A percentile compares a stretch with the other conserved stretches of the same genome.
Evolutionary conservation across 2,329 filamentous ascomycete species (phyloP).

Genomic region (Keithomyces neogunnii): DNA sequence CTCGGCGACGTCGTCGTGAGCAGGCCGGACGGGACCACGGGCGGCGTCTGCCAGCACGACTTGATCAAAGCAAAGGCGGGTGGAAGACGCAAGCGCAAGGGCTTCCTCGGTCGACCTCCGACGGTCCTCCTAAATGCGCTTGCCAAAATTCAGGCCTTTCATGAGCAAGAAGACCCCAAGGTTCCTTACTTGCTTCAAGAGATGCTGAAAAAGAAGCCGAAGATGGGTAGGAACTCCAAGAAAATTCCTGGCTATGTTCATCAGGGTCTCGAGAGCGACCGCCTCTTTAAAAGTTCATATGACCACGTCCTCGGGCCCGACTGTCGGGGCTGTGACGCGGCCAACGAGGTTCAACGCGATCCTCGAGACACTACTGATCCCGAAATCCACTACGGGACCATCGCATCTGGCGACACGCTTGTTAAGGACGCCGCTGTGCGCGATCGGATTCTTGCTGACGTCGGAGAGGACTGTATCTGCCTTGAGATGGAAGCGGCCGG

Average conservation of each 20-base stretch:
- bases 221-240: conserved; percentile 5
- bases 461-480: neutral
- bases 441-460: conserved; percentile 1
- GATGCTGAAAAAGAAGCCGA: conserved; percentile 7
- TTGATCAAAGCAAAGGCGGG: conserved; percentile 8
- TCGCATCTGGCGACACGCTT: conserved; percentile 5
- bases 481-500: conserved; percentile 1
- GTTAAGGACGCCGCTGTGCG: conserved; percentile 1
- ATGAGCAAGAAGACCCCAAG: neutral
- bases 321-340: neutral
- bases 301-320: neutral
- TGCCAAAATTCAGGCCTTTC: neutral
- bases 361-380: neutral
- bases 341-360: neutral
- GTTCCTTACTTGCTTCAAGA: neutral
- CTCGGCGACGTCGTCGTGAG: conserved; percentile 5
- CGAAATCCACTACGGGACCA: conserved; percentile 8
- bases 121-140: conserved; percentile 5
- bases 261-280: conserved; percentile 4
- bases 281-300: conserved; percentile 4
- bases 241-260: conserved; percentile 2
- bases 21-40: conserved; percentile 1
- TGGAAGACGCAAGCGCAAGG: conserved; percentile 1
- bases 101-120: neutral
- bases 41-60: conserved; percentile 12